These are phyloP conservation scores for Alternaria conjuncta DNA, from an alignment of 2,329 filamentous ascomycete genomes.

Conservation along the genomic window DNA sequence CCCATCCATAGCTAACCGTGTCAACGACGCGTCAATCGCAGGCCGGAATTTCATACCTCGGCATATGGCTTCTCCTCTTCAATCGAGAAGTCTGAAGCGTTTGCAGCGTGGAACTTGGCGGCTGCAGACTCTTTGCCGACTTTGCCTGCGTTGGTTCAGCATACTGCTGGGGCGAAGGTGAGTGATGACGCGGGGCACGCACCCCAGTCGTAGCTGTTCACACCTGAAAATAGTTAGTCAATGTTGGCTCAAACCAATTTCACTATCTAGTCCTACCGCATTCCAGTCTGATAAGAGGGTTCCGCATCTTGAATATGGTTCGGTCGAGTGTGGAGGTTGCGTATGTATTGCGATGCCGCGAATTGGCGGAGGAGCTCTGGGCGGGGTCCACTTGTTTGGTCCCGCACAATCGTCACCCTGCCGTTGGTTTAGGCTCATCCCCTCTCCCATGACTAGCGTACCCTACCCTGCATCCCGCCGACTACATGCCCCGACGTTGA, in stretches of 20 bases:
- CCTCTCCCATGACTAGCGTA: constrained; percentile 30
- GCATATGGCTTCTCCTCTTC: constrained; percentile 91
- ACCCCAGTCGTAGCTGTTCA: constrained; percentile 99
- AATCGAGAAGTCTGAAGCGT: constrained; percentile 77
- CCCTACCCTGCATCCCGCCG: constrained; percentile 19
- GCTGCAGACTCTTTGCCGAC: constrained; percentile 85
- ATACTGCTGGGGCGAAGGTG: constrained; percentile 19
- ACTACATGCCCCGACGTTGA: constrained; percentile 8
- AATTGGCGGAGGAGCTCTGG: constrained; percentile 11
- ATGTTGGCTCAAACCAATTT: constrained; percentile 11
- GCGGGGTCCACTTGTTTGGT: constrained; percentile 18
- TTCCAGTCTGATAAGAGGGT: constrained; percentile 83
- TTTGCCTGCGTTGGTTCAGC: constrained; percentile 67
- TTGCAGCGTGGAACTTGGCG: constrained; percentile 87
- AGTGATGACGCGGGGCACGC: constrained; percentile 41
- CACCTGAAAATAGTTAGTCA: constrained; percentile 64
- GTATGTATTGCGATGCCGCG: constrained; percentile 11
- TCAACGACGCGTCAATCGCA: constrained; percentile 23
- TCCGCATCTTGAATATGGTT: constrained; percentile 46
- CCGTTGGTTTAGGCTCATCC: constrained; percentile 31
- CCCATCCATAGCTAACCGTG: constrained; percentile 92
- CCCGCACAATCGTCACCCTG: constrained; percentile 25
- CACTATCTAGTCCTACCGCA: constrained; percentile 60
- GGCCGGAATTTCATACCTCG: constrained; percentile 64
- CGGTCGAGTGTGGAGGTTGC: constrained; percentile 6